phyloP scores from a whole-genome alignment of 2,329 filamentous ascomycete genomes.

The Aspergillus caelatus region DNA sequence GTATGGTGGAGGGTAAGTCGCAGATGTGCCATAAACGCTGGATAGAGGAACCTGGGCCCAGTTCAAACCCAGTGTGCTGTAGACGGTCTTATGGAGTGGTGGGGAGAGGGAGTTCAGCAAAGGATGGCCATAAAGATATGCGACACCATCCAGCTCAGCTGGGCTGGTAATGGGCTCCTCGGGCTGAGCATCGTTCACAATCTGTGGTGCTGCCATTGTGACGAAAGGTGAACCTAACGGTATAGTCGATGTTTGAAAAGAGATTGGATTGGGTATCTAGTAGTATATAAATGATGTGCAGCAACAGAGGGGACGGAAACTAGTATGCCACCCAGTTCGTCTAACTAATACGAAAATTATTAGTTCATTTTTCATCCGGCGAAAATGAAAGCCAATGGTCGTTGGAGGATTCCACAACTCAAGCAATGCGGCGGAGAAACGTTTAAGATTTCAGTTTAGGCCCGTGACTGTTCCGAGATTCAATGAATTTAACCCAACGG shows the following conservation, averaged over 20 bases:
- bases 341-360: not conserved
- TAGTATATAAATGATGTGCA: constrained; percentile 3
- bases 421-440: constrained; percentile 17
- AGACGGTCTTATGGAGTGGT: constrained; percentile 58
- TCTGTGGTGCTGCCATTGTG: constrained; percentile 28
- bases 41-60: constrained; percentile 56
- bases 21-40: constrained; percentile 32
- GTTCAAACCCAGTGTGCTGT: constrained; percentile 52
- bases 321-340: not conserved
- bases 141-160: constrained; percentile 50
- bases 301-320: not conserved
- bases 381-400: not conserved
- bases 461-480: not conserved
- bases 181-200: constrained; percentile 12
- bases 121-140: constrained; percentile 60
- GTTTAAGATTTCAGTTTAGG: constrained; percentile 6
- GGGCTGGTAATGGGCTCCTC: constrained; percentile 38
- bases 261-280: not conserved
- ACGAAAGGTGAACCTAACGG: not conserved
- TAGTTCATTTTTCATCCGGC: not conserved
- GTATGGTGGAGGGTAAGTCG: constrained; percentile 38
- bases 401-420: not conserved
- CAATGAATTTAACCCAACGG: not conserved
- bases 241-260: not conserved
- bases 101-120: constrained; percentile 61